Evolutionary conservation across 2,329 filamentous ascomycete genomes (phyloP).

Genomic region (Arthroderma uncinatum): DNA sequence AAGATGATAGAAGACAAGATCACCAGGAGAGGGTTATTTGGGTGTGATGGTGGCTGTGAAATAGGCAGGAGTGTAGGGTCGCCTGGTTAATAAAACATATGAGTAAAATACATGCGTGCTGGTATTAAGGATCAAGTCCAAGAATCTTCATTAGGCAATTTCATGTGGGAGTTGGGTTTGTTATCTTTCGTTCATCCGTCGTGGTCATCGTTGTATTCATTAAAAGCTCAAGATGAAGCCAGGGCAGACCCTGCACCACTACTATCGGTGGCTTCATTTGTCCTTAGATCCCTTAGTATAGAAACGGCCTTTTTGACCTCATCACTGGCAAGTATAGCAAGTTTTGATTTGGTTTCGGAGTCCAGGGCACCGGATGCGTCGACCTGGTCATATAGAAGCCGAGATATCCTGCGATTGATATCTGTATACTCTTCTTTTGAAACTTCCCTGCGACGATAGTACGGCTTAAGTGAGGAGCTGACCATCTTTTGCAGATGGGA

Average conservation of each 20-base stretch:
- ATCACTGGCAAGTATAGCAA: constrained; percentile 63
- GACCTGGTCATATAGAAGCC: constrained; percentile 66
- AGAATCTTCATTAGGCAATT: not conserved
- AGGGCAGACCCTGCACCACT: constrained; percentile 8
- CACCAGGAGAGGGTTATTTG: no score
- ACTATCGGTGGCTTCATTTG: constrained; percentile 13
- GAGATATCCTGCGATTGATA: constrained; percentile 83
- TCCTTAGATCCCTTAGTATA: constrained; percentile 19
- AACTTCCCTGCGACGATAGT: constrained; percentile 68
- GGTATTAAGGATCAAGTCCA: not conserved
- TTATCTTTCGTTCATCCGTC: not conserved
- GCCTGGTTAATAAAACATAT: not conserved
- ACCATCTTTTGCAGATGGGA: constrained; percentile 83
- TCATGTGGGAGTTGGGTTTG: not conserved
- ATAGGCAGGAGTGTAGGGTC: not conserved
- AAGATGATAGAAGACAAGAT: no score
- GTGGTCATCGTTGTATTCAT: constrained; percentile 6
- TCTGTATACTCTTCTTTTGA: constrained; percentile 82
- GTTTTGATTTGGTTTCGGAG: constrained; percentile 53
- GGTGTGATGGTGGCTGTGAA: not conserved
- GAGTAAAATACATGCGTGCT: not conserved
- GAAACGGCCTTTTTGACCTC: constrained; percentile 68
- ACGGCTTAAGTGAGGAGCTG: constrained; percentile 65
- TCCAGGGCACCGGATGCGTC: constrained; percentile 44
- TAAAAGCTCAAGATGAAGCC: not conserved